Percentiles rank a stretch among this genome's conserved stretches.
Conservation (phyloP, 2,329 filamentous ascomycete genomes). For the Ophiostoma montium region DNA sequence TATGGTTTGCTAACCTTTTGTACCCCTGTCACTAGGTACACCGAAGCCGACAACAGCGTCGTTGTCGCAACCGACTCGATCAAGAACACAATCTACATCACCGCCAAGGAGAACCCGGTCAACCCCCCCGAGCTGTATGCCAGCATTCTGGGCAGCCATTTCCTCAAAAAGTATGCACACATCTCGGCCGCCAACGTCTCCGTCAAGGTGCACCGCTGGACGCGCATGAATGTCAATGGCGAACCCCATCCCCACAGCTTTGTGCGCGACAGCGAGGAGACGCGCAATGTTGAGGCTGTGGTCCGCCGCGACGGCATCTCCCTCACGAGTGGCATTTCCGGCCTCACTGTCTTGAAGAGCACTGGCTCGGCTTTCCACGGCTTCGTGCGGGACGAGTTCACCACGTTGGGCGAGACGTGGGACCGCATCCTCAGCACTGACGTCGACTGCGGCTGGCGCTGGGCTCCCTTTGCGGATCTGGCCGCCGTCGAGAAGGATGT, state of each 20-base stretch:
- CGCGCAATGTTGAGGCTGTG: constrained; percentile 63
- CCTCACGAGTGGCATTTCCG: constrained; percentile 64
- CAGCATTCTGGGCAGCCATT: constrained; percentile 72
- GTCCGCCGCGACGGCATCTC: constrained; percentile 58
- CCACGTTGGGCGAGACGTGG: constrained; percentile 78
- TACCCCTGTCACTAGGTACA: constrained; percentile 49
- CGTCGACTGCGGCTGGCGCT: constrained; percentile 76
- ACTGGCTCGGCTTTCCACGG: constrained; percentile 93
- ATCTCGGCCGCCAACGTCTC: constrained; percentile 74
- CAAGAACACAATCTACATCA: constrained; percentile 94
- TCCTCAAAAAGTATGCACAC: constrained; percentile 75
- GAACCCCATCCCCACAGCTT: constrained; percentile 93
- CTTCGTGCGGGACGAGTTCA: constrained; percentile 87
- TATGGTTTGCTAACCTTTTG: not conserved
- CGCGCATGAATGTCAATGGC: constrained; percentile 73
- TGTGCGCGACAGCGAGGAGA: constrained; percentile 78
- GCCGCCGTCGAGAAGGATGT: constrained; percentile 51
- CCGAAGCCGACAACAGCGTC: constrained; percentile 81
- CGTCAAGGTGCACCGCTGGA: constrained; percentile 80
- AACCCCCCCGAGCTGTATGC: constrained; percentile 88
- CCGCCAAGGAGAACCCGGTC: constrained; percentile 85
- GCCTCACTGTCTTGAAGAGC: constrained; percentile 84
- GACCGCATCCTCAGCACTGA: constrained; percentile 93
- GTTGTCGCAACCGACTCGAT: constrained; percentile 95
- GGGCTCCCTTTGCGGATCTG: constrained; percentile 56